Base-by-base conservation (phyloP, 2,329 filamentous ascomycete genomes). In the Pleurostoma richardsiae region DNA sequence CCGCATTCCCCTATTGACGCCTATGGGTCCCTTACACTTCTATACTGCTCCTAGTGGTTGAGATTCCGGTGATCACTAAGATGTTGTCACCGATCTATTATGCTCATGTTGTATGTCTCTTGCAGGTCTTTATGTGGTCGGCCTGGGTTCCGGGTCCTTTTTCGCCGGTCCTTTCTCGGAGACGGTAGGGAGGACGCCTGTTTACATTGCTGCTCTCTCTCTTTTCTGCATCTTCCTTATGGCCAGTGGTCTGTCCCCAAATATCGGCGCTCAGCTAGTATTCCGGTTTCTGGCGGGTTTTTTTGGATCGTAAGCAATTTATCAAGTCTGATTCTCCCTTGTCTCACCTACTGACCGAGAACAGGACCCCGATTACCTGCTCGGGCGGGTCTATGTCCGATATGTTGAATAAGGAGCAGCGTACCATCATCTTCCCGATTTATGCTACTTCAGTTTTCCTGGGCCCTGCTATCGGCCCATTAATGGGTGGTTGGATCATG, bases 261-360 rank as follows among this genome's bases (percentile, higher is more conserved):
- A 68, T 27, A 67, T 77, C 45, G 65, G 59, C 0, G 68, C 68
- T 4, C 72, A 76, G 45, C 57, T 77, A 5, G 64, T 66, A 0
- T 77, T 74, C 47, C 68, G 75, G 3, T 77, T 74, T 49, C 52
- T 79, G 4, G 69, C 74, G 3, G 73, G 76, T 3, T 56, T 74
- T 42, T 76, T 72, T 66, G 41, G 73, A 63, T 19, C 59, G 66
- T 52, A 73, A 63, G 39, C 76, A 59, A 52, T 71, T 6, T 74
- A 77, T 54, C 59, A 77, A 31, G 77, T 70, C 58, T 64, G 61
- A 40, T 66, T 19, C 19, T 19, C 19, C 19, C 19, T 19, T 19
- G 19, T 19, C 19, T 19, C 19, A 19, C 19, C 19, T 19, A 19
- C 19, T 19, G 19, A 19, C 72, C 0, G 59, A 72, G 30, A 73